Percentiles rank a stretch among this genome's conserved stretches.
phyloP scores from a whole-genome alignment of 176 grass and related monocot species.

The Areca catechu region DNA sequence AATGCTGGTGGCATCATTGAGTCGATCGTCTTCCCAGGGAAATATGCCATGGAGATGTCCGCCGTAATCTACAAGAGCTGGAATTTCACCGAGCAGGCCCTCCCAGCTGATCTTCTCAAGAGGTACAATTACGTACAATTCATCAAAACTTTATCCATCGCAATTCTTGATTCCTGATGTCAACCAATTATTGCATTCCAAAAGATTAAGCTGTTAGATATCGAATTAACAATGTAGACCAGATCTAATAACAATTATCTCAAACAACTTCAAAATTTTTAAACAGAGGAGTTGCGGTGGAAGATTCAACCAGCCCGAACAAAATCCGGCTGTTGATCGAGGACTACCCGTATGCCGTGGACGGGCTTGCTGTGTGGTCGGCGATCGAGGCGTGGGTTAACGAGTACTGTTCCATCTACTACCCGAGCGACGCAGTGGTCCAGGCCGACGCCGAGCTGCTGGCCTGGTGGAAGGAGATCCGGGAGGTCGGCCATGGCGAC shows the following conservation, averaged over 20 bases:
- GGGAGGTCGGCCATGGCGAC: conserved; percentile 7
- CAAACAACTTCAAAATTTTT: too few species aligned
- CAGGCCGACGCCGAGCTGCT: background rate
- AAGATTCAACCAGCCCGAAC: background rate
- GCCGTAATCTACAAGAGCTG: conserved; percentile 69
- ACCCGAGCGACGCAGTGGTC: background rate
- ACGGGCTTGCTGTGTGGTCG: background rate
- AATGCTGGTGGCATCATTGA: conserved; percentile 70
- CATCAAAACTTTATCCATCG: background rate
- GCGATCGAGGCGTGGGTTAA: conserved; percentile 1
- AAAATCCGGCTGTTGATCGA: background rate
- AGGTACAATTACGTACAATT: conserved; percentile 23
- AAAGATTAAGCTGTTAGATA: too few species aligned
- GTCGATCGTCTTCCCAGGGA: conserved; percentile 52
- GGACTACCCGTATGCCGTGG: conserved; percentile 1
- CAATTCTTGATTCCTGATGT: too few species aligned
- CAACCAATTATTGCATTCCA: too few species aligned
- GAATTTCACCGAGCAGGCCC: conserved; percentile 75
- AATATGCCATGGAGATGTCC: conserved; percentile 64
- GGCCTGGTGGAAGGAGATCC: conserved; percentile 7
- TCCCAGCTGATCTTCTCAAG: conserved; percentile 73
- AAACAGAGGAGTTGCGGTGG: background rate
- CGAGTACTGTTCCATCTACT: conserved; percentile 4
- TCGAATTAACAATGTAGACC: too few species aligned
- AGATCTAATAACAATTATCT: too few species aligned